Evolutionary conservation across 257 asterid genomes (phyloP).

Genomic region (Solanum chiquidenum): DNA sequence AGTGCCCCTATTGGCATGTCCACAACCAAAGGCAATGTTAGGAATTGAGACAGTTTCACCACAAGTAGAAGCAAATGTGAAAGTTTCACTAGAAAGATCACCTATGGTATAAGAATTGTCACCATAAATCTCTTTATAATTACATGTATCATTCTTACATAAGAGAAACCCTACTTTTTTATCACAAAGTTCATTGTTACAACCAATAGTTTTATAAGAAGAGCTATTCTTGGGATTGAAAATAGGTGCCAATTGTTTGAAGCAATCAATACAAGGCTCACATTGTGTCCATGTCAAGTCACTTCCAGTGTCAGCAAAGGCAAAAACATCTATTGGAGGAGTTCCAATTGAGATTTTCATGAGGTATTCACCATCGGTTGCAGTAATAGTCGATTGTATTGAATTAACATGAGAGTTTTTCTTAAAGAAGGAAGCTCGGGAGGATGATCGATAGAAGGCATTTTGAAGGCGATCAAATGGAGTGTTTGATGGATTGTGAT

Average conservation of each 20-base stretch:
- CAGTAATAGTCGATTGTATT: background rate
- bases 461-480: constrained; percentile 4
- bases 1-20: constrained; percentile 3
- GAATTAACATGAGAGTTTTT: background rate
- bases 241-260: background rate
- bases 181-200: background rate
- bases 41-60: background rate
- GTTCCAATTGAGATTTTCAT: constrained; percentile 18
- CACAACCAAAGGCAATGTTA: constrained; percentile 19
- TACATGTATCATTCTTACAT: background rate
- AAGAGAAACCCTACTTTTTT: background rate
- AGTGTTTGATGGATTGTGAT: constrained; percentile 3
- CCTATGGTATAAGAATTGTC: constrained; percentile 11
- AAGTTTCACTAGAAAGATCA: constrained; percentile 14
- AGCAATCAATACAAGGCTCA: constrained; percentile 2
- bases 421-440: background rate
- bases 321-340: constrained; percentile 4
- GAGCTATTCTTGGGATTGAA: constrained; percentile 9
- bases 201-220: background rate
- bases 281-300: constrained; percentile 20
- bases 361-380: constrained; percentile 5
- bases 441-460: constrained; percentile 6
- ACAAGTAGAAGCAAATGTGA: constrained; percentile 7
- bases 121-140: background rate
- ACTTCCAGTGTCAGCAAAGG: constrained; percentile 15